phyloP scores from a whole-genome alignment of 495 filamentous ascomycete genomes.

The Halenospora varia region DNA sequence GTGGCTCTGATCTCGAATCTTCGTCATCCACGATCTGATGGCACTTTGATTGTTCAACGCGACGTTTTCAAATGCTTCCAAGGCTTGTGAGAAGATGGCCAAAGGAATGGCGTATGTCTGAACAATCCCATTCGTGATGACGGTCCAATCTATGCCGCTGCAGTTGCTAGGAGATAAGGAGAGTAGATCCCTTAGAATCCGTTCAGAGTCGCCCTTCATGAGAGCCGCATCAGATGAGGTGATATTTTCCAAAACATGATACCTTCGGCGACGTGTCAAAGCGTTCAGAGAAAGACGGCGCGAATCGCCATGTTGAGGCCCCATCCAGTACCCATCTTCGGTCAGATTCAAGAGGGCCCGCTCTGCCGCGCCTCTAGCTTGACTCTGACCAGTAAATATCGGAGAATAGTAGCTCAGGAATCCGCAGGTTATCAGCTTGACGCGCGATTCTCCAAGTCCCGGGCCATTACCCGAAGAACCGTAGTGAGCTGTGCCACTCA shows the following conservation, averaged over 20 bases:
- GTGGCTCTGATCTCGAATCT: conserved; percentile 19
- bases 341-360: conserved; percentile 27
- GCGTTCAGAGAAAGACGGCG: conserved; percentile 16
- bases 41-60: background rate
- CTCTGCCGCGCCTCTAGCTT: conserved; percentile 13
- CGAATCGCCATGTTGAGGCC: conserved; percentile 5
- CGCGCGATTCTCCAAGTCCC: conserved; percentile 24
- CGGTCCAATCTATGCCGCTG: conserved; percentile 30
- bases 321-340: conserved; percentile 24
- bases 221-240: conserved; percentile 23
- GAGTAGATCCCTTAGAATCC: conserved; percentile 18
- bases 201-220: conserved; percentile 24
- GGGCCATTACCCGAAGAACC: conserved; percentile 21
- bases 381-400: conserved; percentile 16
- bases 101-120: conserved; percentile 20
- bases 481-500: conserved; percentile 27
- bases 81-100: background rate
- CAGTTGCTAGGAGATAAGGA: conserved; percentile 11
- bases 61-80: conserved; percentile 5
- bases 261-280: conserved; percentile 25
- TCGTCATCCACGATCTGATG: conserved; percentile 1
- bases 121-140: conserved; percentile 23
- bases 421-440: conserved; percentile 24
- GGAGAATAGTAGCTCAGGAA: conserved; percentile 33
- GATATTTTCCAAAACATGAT: conserved; percentile 26